phyloP scores from a whole-genome alignment of 495 filamentous ascomycete species.

The Hypoxylon crocopeplum region DNA sequence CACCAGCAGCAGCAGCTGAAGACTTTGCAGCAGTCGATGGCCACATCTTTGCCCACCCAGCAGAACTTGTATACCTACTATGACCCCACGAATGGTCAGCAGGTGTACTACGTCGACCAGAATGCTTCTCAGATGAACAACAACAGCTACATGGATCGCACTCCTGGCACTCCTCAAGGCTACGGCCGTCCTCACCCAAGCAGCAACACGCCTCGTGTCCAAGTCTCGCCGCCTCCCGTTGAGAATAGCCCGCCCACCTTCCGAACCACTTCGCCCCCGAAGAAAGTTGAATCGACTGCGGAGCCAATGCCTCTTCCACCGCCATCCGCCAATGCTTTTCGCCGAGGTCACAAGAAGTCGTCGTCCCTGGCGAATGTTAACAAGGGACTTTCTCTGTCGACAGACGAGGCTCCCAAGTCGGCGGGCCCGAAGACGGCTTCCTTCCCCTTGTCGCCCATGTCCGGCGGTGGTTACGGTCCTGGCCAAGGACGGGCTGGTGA shows the following conservation, averaged over 20 bases:
- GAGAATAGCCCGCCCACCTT: conserved; percentile 56
- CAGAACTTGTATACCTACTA: conserved; percentile 77
- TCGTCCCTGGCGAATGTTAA: conserved; percentile 74
- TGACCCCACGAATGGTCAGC: conserved; percentile 82
- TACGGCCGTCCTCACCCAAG: conserved; percentile 50
- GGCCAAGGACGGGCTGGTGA: conserved; percentile 92
- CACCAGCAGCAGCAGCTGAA: conserved; percentile 73
- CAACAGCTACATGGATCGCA: conserved; percentile 32
- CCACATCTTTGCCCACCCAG: conserved; percentile 41
- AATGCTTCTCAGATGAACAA: conserved; percentile 52
- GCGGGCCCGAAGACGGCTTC: conserved; percentile 77
- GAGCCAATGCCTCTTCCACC: conserved; percentile 78
- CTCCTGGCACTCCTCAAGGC: conserved; percentile 39
- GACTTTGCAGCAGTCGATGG: conserved; percentile 75
- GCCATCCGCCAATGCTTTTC: conserved; percentile 84
- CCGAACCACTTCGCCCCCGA: conserved; percentile 73
- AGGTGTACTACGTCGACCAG: conserved; percentile 66
- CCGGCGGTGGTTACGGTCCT: conserved; percentile 84
- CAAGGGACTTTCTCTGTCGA: conserved; percentile 64
- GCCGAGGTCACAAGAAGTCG: conserved; percentile 89
- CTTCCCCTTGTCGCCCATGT: conserved; percentile 81
- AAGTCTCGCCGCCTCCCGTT: conserved; percentile 78
- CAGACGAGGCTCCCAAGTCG: conserved; percentile 63
- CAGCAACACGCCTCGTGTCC: conserved; percentile 64
- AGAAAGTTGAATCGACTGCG: conserved; percentile 63